Evolutionary conservation across 2,329 filamentous ascomycete species (phyloP), one percentile per base, ranked within the genome.

Genomic region (Fusarium newnesense): DNA sequence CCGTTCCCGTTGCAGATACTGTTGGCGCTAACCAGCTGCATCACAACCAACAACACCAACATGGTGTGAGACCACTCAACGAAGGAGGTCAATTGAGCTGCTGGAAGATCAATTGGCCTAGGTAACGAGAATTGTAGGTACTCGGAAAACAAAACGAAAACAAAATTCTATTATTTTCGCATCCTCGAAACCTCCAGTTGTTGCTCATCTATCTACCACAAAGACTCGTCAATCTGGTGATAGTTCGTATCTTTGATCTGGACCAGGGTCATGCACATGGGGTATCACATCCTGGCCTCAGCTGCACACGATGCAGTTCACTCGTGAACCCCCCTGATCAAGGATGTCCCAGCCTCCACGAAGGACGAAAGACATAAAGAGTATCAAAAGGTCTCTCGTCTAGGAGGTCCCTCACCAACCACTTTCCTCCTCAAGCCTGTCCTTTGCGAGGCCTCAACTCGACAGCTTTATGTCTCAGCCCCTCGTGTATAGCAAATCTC

Each of bases 1-100:
- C 34, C 26, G 8, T 39, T 32, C 19, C 34, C 26, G 46, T 36
- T 62, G 53, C 52, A 73, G 60, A 73, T 73, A 49, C 46, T 73
- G 70, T 73, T 73, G 70, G 70, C 66, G 61, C 70, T 67, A 67
- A 44, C 26, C 42, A 28, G 13, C 54, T 47, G 56, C 36, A 42
- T 57, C 46, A 34, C 40, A 60, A 57, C 65, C 52, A 70, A 63
- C 50, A 73, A 44, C 60, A 52, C 56, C 49, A 63, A 30, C 66
- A 50, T 43, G 24, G 28, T 53, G 32, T 40, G 56, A 67, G 37
- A n/a, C 24, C 9, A 30, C 49, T 21, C 16, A 36, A 26, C 34
- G 36, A 11, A 47, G 32, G 18, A 19, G 15, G 39, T 18, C 24
- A 21, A 46, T n/a, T 34, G 46, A 49, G 8, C 24, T 36, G 16